Conservation (phyloP, 2,329 filamentous ascomycete species). For the Neonectria hederae region DNA sequence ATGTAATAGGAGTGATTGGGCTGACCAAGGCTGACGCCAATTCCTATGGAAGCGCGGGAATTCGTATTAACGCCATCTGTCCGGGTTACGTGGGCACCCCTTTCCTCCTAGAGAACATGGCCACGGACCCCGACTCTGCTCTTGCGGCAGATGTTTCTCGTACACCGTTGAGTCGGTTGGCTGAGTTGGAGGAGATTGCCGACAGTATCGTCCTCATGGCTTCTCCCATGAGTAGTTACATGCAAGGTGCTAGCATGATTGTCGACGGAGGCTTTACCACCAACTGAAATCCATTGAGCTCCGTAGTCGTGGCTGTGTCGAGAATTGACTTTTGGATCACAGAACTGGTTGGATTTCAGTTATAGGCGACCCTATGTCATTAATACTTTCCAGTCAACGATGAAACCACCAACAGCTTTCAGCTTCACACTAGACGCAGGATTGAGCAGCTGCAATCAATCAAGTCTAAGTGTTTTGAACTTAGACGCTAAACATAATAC, state of each 20-base stretch:
- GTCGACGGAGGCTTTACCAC: constrained; percentile 57
- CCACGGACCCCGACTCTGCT: constrained; percentile 38
- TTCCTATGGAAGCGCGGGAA: constrained; percentile 59
- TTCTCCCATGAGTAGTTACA: constrained; percentile 62
- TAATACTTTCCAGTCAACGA: neutral
- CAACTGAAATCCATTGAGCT: constrained; percentile 25
- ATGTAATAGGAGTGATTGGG: constrained; percentile 52
- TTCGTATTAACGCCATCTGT: constrained; percentile 70
- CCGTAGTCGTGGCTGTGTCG: neutral
- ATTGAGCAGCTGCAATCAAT: neutral
- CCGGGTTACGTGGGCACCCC: constrained; percentile 60
- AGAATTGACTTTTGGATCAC: neutral
- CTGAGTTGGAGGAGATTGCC: constrained; percentile 61
- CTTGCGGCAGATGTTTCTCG: constrained; percentile 52
- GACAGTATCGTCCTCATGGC: constrained; percentile 62
- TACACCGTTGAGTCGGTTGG: constrained; percentile 59
- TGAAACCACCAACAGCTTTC: neutral
- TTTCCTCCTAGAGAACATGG: constrained; percentile 43
- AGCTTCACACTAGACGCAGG: neutral
- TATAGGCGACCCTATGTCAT: neutral
- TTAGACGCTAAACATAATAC: neutral
- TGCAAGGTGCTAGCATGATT: constrained; percentile 58
- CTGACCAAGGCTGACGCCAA: constrained; percentile 64
- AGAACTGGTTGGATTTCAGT: neutral
- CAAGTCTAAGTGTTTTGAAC: neutral